Percentiles rank a stretch among this genome's conserved stretches.
Conservation (phyloP, 2,329 filamentous ascomycete species). For the Trichoderma guizhouense region DNA sequence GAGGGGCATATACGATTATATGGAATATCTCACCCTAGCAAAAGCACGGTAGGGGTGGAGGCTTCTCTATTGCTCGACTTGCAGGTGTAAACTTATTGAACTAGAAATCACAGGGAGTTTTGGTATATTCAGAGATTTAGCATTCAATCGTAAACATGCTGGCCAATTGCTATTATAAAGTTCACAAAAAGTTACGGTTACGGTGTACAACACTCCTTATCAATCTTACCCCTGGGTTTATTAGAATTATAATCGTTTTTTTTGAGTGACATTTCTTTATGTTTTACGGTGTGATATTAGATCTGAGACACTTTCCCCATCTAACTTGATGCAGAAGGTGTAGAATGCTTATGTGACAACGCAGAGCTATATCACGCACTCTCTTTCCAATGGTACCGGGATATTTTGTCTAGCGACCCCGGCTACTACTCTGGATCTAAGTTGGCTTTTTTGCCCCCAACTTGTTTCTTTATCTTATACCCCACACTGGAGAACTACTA, state of each 20-base stretch:
- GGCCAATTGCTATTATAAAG: no score
- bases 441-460: neutral
- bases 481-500: neutral
- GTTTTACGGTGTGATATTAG: neutral
- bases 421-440: neutral
- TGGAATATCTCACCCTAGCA: neutral
- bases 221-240: neutral
- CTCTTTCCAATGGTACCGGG: neutral
- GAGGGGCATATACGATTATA: neutral
- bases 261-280: neutral
- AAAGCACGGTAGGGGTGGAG: neutral
- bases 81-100: neutral
- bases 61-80: neutral
- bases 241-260: neutral
- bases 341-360: neutral
- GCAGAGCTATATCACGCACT: neutral
- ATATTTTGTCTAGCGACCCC: neutral
- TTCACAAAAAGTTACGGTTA: no score
- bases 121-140: no score
- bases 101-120: neutral
- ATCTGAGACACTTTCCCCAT: neutral
- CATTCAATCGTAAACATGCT: no score
- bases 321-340: neutral
- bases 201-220: neutral
- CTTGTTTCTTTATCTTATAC: neutral